These are phyloP conservation scores for Fusarium sp. DNA, from an alignment of 2,329 filamentous ascomycete species.

Conservation along the genomic window DNA sequence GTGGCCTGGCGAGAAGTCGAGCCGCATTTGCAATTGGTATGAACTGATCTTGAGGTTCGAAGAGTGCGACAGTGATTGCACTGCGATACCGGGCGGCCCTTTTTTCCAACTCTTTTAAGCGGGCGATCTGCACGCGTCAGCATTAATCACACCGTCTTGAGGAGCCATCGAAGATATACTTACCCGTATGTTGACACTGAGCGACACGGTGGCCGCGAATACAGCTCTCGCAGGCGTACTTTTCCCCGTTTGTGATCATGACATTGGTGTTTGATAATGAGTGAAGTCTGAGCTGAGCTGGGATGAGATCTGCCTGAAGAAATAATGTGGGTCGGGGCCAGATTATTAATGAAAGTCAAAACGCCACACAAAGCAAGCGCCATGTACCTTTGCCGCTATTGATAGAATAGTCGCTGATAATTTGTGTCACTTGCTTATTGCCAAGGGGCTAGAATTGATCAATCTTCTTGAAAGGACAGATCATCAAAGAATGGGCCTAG, in stretches of 20 bases:
- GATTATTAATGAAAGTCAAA: neutral
- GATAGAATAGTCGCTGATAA: neutral
- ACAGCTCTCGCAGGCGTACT: constrained; percentile 26
- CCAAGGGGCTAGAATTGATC: neutral
- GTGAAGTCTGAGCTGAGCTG: neutral
- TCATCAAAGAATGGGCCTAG: neutral
- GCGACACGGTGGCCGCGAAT: constrained; percentile 33
- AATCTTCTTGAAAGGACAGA: neutral
- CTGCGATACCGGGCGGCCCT: constrained; percentile 32
- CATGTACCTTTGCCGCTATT: neutral
- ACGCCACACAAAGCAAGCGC: neutral
- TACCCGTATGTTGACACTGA: constrained; percentile 29
- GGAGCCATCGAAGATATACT: neutral
- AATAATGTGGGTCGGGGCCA: neutral
- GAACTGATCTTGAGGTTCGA: constrained; percentile 24
- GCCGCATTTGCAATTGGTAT: constrained; percentile 31
- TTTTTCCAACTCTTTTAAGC: constrained; percentile 23
- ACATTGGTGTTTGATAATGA: neutral
- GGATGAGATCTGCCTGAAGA: neutral
- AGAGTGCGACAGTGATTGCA: constrained; percentile 27
- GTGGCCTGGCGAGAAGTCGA: constrained; percentile 3
- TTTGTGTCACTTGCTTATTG: neutral
- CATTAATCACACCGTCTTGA: neutral
- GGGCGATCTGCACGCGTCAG: constrained; percentile 21
- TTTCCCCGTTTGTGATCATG: constrained; percentile 21